Conservation (phyloP, 2,329 filamentous ascomycete genomes). For the Arachnopeziza araneosa region DNA sequence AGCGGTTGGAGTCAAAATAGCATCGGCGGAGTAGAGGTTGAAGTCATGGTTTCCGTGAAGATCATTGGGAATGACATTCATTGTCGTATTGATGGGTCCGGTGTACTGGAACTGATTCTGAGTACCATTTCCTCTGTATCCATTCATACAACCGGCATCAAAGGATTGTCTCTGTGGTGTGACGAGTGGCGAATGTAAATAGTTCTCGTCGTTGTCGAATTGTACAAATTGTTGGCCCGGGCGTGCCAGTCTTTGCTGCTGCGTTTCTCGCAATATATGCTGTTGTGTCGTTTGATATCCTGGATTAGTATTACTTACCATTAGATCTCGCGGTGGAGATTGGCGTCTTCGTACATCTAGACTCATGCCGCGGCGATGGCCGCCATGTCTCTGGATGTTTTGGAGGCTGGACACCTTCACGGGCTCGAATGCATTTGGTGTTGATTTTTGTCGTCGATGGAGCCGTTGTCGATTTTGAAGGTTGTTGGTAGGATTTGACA, state of each 20-base stretch:
- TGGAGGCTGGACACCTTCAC: constrained; percentile 64
- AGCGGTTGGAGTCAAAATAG: constrained; percentile 24
- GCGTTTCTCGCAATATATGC: constrained; percentile 83
- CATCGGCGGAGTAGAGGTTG: constrained; percentile 25
- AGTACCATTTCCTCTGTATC: constrained; percentile 25
- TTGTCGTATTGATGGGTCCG: constrained; percentile 40
- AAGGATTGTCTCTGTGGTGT: constrained; percentile 51
- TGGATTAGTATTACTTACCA: constrained; percentile 53
- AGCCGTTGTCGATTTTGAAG: constrained; percentile 68
- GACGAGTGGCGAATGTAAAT: constrained; percentile 50
- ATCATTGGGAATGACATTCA: constrained; percentile 32
- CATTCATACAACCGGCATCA: constrained; percentile 37
- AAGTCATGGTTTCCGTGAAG: constrained; percentile 28
- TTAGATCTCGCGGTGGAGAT: constrained; percentile 34
- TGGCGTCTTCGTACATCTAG: constrained; percentile 66
- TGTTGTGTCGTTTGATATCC: constrained; percentile 52
- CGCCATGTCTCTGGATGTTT: constrained; percentile 46
- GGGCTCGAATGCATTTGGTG: constrained; percentile 70
- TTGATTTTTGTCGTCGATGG: constrained; percentile 86
- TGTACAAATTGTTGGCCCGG: constrained; percentile 49
- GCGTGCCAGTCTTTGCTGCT: constrained; percentile 80
- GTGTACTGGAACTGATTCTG: constrained; percentile 27
- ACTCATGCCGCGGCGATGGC: constrained; percentile 79
- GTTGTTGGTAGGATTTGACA: constrained; percentile 68
- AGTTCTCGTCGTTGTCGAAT: constrained; percentile 43